Conservation (phyloP, 2,329 filamentous ascomycete genomes). For the Lasiodiplodia sp. region DNA sequence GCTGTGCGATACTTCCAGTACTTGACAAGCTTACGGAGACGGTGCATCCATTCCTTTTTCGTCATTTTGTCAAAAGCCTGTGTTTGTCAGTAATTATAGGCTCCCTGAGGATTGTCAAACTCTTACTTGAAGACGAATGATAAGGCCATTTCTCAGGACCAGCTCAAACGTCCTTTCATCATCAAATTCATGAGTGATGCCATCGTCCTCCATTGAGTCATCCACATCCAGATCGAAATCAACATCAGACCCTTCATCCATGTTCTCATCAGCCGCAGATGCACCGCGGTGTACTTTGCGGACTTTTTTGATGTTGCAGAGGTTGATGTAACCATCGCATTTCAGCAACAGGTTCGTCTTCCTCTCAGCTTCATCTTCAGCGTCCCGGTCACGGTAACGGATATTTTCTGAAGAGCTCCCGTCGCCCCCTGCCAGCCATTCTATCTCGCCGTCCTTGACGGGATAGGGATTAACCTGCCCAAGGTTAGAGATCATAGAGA, state of each 20-base stretch:
- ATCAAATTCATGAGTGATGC: slow-evolving; percentile 60
- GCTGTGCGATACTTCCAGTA: slow-evolving; percentile 68
- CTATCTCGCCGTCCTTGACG: slow-evolving; percentile 59
- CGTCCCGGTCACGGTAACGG: slow-evolving; percentile 64
- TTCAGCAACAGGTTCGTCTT: slow-evolving; percentile 65
- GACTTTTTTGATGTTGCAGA: slow-evolving; percentile 64
- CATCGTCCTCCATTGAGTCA: slow-evolving; percentile 60
- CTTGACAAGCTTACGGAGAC: slow-evolving; percentile 62
- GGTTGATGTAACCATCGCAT: slow-evolving; percentile 70
- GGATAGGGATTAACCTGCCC: slow-evolving; percentile 64
- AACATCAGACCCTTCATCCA: slow-evolving; percentile 62
- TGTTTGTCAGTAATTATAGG: neutral
- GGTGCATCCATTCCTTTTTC: slow-evolving; percentile 68
- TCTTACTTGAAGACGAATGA: slow-evolving; percentile 65
- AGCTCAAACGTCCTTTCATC: slow-evolving; percentile 68
- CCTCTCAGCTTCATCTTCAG: slow-evolving; percentile 65
- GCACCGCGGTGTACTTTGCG: slow-evolving; percentile 63
- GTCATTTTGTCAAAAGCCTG: slow-evolving; percentile 62
- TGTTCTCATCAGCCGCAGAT: slow-evolving; percentile 59
- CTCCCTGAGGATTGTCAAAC: neutral
- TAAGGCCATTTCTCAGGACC: slow-evolving; percentile 66
- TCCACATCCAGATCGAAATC: slow-evolving; percentile 61
- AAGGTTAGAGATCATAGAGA: neutral
- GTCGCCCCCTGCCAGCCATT: slow-evolving; percentile 61
- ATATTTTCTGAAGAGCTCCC: slow-evolving; percentile 52